Base-by-base conservation (phyloP, 1,139 yeast species). In the Kodamaea derodonti region DNA sequence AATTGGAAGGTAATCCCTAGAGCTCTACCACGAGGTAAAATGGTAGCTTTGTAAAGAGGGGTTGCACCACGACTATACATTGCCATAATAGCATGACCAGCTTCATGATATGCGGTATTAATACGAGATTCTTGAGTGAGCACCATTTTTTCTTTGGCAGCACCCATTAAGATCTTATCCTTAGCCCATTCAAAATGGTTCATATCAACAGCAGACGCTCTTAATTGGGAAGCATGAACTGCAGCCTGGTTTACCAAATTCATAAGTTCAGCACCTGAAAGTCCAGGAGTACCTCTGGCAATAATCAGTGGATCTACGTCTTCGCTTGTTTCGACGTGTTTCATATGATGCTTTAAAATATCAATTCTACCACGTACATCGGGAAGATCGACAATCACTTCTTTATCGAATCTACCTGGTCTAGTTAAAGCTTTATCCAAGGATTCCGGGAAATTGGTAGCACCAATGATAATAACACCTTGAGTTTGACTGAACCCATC, bases 41-140 rank as follows among this genome's bases (percentile, higher is more conserved):
- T 90, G 0, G 99, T 94, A 2, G 97, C 98, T 62, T 92, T 92
- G 65, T 94, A 94, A 40, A 94, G 72, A 3, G 96, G 90, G 5
- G 96, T 88, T 8, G 98, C 97, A n/a, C 95, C 97, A 9, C 81
- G 80, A 9, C 96, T 86, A 60, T 75, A 92, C 78, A 92, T 75
- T 4, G 98, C 97, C 86, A 90, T 87, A 40, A 92, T 86, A 4
- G 98, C 98, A 63, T 92, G 99, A 3, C 99, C 99, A 8, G 98
- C 99, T 65, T 92, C 99, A 62, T 92, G 99, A 60, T 81, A 94
- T 2, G 98, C 98, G 14, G 98, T 94, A 48, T 92, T 90, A 48
- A 76, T 78, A 59, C 97, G 78, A 0, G 95, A 78, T 47, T 92
- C 97, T 58, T 92, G 97, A 17, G 98, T 90, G 63, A 92, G 77